Evolutionary conservation across 495 filamentous ascomycete genomes (phyloP).

Genomic region (Hypomontagnella monticulosa): DNA sequence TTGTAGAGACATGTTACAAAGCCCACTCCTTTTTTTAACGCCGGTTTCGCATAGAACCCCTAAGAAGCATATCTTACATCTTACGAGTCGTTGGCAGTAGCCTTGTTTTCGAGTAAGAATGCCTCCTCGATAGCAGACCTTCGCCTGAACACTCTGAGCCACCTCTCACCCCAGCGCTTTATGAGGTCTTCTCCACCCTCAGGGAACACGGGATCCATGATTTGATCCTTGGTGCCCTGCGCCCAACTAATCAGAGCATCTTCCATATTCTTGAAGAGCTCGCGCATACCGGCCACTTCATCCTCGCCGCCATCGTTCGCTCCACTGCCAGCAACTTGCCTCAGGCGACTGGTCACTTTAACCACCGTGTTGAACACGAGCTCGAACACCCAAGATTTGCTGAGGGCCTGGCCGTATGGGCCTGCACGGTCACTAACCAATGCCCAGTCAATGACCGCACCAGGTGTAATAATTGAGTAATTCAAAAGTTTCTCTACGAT

Average conservation of each 20-base stretch:
- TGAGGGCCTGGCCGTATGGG: conserved; percentile 71
- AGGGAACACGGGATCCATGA: conserved; percentile 60
- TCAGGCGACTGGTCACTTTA: conserved; percentile 90
- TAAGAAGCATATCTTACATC: conserved; percentile 21
- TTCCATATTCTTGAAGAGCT: conserved; percentile 81
- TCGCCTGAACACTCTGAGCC: conserved; percentile 84
- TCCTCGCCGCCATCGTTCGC: conserved; percentile 40
- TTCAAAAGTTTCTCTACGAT: conserved; percentile 98
- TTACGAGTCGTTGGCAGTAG: conserved; percentile 7
- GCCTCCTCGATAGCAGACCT: conserved; percentile 87
- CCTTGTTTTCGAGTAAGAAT: conserved; percentile 55
- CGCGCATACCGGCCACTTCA: conserved; percentile 69
- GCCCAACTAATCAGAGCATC: conserved; percentile 81
- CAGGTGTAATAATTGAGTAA: conserved; percentile 89
- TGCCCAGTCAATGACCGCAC: conserved; percentile 88
- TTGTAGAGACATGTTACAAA: neutral
- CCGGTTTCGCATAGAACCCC: neutral
- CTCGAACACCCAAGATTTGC: conserved; percentile 82
- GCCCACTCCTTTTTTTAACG: conserved; percentile 17
- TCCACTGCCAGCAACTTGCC: conserved; percentile 73
- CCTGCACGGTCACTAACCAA: conserved; percentile 64
- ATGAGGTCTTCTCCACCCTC: conserved; percentile 71
- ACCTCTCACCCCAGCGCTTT: conserved; percentile 82
- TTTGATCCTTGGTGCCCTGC: conserved; percentile 74
- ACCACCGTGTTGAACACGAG: conserved; percentile 86